Evolutionary conservation across 257 asterid genomes (phyloP).

Genomic region (Petunia secreta): DNA sequence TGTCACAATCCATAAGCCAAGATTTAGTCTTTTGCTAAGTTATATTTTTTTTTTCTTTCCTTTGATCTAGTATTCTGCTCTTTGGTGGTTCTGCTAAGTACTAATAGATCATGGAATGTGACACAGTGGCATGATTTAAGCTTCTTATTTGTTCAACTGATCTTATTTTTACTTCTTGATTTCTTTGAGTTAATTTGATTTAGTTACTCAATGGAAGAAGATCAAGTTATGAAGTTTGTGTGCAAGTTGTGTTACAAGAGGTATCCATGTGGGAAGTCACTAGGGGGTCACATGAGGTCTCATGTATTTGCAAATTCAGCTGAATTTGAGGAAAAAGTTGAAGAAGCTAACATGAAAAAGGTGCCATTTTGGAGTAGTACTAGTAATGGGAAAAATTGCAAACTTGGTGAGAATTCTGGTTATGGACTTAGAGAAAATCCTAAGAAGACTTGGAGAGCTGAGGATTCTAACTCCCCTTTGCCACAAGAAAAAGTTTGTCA

Average conservation of each 20-base stretch:
- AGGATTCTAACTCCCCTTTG: conserved; percentile 44
- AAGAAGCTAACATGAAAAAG: conserved; percentile 41
- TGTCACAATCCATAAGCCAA: neutral
- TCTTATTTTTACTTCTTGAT: neutral
- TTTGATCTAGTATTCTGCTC: neutral
- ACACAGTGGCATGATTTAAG: neutral
- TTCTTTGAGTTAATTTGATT: neutral
- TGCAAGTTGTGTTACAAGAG: conserved; percentile 74
- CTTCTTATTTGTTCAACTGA: neutral
- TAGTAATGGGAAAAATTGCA: conserved; percentile 24
- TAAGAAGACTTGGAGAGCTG: conserved; percentile 81
- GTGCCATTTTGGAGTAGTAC: conserved; percentile 29
- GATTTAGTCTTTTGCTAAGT: neutral
- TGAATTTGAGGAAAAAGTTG: conserved; percentile 54
- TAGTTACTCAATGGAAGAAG: conserved; percentile 47
- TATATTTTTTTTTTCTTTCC: neutral
- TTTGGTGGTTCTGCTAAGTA: too few relatives aligned
- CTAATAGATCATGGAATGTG: neutral
- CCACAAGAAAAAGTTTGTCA: conserved; percentile 65
- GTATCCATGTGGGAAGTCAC: conserved; percentile 81
- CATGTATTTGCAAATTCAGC: conserved; percentile 65
- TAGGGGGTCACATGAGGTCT: conserved; percentile 89
- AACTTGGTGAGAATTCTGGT: conserved; percentile 50
- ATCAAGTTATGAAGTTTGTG: conserved; percentile 57
- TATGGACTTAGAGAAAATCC: conserved; percentile 89